Evolutionary conservation across 306 rosid genomes (phyloP), one percentile per base, ranked within the genome.

Genomic region (Glycine latifolia): DNA sequence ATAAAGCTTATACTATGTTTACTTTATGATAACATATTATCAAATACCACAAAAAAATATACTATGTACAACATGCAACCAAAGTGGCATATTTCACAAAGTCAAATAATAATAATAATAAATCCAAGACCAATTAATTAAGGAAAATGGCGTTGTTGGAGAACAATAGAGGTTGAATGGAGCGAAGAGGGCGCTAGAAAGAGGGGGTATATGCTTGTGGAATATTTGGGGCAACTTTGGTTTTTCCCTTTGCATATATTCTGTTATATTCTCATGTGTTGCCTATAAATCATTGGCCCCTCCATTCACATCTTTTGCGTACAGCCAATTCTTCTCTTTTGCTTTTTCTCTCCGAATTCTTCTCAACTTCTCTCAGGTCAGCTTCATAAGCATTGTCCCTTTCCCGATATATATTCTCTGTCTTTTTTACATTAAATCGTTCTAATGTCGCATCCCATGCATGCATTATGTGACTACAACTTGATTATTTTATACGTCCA

Each of bases 201-300:
- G 20, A 20, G 0, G 20, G 20, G 20, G 20, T 20, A 20, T 20
- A 20, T 20, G 20, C 20, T 20, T 20, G 20, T 20, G 20, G 20
- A 20, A 20, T 20, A 20, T 20, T 20, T 20, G 20, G 20, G 20
- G 20, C 20, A 20, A 20, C 20, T 20, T 20, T 20, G 20, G 20
- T 20, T 20, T 20, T 20, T 20, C 20, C 20, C 20, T 20, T 20
- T 20, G 20, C 20, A 20, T 20, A 20, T 20, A 1, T 20, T 20
- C 20, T 20, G 16, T 8, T 1, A 54, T 26, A 26, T 26, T 26
- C 31, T 1, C 31, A 26, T 68, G 3, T 44, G 7, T 53, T 59
- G 9, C 60, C 84, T 86, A 86, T 86, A 78, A 82, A 82, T 82
- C 14, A 50, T 60, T 52, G n/a, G 3, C 77, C 63, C 41, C 41